Evolutionary conservation across 23 red algal genomes (phyloP).

Genomic region (Agarophyton chilense): DNA sequence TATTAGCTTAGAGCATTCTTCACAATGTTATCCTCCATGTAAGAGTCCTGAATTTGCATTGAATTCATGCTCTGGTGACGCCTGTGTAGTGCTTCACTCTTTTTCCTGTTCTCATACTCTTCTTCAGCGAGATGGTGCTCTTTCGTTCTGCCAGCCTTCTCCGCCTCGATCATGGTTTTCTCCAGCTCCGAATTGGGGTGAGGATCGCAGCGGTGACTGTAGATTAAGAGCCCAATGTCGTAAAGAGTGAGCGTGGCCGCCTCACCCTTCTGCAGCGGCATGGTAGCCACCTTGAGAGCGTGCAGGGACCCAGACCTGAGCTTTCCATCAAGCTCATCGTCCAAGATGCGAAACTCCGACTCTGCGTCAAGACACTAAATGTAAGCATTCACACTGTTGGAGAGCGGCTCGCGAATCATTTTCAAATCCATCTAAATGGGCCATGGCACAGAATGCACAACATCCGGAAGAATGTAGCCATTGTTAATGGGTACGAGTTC

Average conservation of each 20-base stretch:
- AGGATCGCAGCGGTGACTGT: conserved; percentile 61
- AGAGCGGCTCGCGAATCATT: conserved; percentile 75
- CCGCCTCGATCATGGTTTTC: conserved; percentile 75
- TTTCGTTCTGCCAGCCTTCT: conserved; percentile 37
- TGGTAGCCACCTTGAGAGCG: conserved; percentile 81
- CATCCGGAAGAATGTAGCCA: conserved; percentile 84
- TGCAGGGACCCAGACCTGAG: conserved; percentile 67
- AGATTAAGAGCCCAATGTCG: conserved; percentile 90
- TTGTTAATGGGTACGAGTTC: conserved; percentile 94
- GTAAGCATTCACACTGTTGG: conserved; percentile 58
- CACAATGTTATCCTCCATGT: conserved; percentile 46
- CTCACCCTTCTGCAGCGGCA: conserved; percentile 77
- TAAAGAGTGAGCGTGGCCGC: conserved; percentile 80
- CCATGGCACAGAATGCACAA: conserved; percentile 84
- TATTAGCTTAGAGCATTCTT: conserved; percentile 52
- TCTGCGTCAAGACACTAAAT: conserved; percentile 76
- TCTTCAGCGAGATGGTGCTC: conserved; percentile 43
- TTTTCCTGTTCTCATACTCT: conserved; percentile 8
- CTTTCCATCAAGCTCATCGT: conserved; percentile 71
- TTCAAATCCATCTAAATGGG: conserved; percentile 99
- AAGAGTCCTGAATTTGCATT: conserved; percentile 38
- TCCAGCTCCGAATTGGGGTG: conserved; percentile 49
- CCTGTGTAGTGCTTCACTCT: conserved; percentile 1
- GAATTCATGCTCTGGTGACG: conserved; percentile 62
- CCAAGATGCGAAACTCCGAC: conserved; percentile 70